These are phyloP conservation scores for Chloranthus sessilifolius DNA, from an alignment of 164 flowering plant genomes.

Conservation along the genomic window DNA sequence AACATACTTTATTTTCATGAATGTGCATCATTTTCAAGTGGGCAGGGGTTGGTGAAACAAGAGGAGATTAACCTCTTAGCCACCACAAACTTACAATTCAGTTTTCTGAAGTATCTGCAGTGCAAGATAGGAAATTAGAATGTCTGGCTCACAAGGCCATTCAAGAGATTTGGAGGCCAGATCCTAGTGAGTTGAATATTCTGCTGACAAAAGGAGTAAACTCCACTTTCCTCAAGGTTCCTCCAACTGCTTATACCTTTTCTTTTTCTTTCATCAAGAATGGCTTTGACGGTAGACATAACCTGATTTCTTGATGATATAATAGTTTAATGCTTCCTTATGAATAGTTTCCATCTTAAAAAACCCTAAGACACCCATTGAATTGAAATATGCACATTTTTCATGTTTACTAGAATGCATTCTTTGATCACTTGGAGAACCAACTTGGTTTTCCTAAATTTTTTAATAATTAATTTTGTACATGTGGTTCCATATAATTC, in stretches of 20 bases:
- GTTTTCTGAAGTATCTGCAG: constrained; percentile 92
- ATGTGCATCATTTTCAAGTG: constrained; percentile 50
- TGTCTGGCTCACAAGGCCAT: constrained; percentile 94
- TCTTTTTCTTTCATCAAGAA: no score
- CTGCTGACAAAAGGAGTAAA: constrained; percentile 72
- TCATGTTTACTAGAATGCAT: no score
- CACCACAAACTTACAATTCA: constrained; percentile 97
- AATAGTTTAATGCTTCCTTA: no score
- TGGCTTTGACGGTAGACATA: no score
- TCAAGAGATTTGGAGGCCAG: constrained; percentile 97
- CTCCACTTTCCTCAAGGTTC: constrained; percentile 66
- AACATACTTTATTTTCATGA: neutral
- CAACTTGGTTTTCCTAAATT: no score
- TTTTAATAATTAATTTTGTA: no score
- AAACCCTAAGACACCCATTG: no score
- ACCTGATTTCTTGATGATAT: no score
- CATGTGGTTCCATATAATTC: no score
- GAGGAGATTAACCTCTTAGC: constrained; percentile 98
- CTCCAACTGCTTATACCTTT: constrained; percentile 77
- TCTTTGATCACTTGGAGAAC: no score
- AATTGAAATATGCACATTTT: no score
- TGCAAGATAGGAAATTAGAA: constrained; percentile 96
- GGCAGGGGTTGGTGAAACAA: constrained; percentile 90
- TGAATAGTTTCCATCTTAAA: no score
- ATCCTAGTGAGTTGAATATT: constrained; percentile 87